Base-by-base conservation (phyloP, 208 protist genomes). In the Trypanosoma cruzi region DNA sequence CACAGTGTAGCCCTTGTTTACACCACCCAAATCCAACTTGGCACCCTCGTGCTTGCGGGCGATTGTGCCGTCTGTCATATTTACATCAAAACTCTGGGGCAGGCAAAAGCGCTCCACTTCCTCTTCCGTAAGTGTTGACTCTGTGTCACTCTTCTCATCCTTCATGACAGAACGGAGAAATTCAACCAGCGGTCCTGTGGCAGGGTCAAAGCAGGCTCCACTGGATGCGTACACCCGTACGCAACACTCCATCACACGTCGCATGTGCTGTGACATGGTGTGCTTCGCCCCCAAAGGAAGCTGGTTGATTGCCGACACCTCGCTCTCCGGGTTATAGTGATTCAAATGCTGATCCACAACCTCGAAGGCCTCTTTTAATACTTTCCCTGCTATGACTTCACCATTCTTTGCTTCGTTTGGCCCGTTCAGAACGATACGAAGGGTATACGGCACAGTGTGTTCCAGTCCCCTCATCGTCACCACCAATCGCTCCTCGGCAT, bases 371-470 rank as follows among this genome's bases (percentile, higher is more conserved):
- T 85, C 77, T 11, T 61, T 46, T 6, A 88, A 71, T n/a, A 89
- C 75, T 2, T 24, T 57, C 22, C 57, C 55, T 40, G 75, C 76
- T 18, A 61, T 64, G 18, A 6, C 58, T 26, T 70, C 64, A 8
- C 31, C 14, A 14, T 58, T 59, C 34, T 24, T 44, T 37, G 34
- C 56, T 2, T 22, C 24, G 4, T 3, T 54, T 42, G 24, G 26
- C 14, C n/a, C 44, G 16, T 50, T 24, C 28, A 50, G 14, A 50
- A 71, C 75, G 28, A 82, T 22, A 49, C 34, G 72, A 40, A 92
- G 82, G 13, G 81, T 78, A 67, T 89, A 94, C 46, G 85, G 89
- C n/a, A 94, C 82, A 0, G 89, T 94, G 78, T 85, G 82, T 37
- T 79, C 64, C 18, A 94, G 22, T 29, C 83, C 89, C 2, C 64